These are phyloP conservation scores for Coniochaeta sp. DNA, from an alignment of 2,329 filamentous ascomycete genomes.

Conservation along the genomic window DNA sequence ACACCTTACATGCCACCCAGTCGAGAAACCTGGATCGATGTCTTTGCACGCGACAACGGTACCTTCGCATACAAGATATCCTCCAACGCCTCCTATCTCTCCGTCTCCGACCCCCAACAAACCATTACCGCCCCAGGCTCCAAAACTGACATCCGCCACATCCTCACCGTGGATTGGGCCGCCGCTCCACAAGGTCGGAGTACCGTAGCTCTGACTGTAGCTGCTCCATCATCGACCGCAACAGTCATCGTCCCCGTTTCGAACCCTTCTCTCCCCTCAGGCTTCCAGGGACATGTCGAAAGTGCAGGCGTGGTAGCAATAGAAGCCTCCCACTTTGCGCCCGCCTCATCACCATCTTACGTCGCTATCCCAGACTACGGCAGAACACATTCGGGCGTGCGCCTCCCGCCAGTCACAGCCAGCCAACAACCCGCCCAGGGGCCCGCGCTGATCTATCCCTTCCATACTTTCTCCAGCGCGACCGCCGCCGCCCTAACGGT, in stretches of 20 bases:
- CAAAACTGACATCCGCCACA: slow-evolving; percentile 26
- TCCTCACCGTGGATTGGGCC: slow-evolving; percentile 34
- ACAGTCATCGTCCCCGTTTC: slow-evolving; percentile 33
- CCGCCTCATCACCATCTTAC: slow-evolving; percentile 13
- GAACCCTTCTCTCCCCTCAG: slow-evolving; percentile 17
- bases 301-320: slow-evolving; percentile 19
- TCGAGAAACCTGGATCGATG: slow-evolving; percentile 34
- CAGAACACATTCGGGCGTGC: slow-evolving; percentile 21
- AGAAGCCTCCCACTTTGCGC: slow-evolving; percentile 18
- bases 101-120: slow-evolving; percentile 25
- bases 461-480: slow-evolving; percentile 19
- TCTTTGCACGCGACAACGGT: slow-evolving; percentile 35
- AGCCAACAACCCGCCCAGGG: slow-evolving; percentile 12
- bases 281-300: slow-evolving; percentile 21
- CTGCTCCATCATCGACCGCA: slow-evolving; percentile 17
- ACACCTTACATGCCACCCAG: slow-evolving; percentile 21
- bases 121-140: slow-evolving; percentile 22
- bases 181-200: slow-evolving; percentile 26
- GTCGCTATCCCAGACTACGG: slow-evolving; percentile 21
- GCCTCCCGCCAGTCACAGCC: slow-evolving; percentile 17
- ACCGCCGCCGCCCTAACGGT: slow-evolving; percentile 15
- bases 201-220: slow-evolving; percentile 24
- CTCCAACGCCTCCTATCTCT: slow-evolving; percentile 28
- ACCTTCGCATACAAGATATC: slow-evolving; percentile 30
- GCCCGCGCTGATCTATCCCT: slow-evolving; percentile 16